Evolutionary conservation across 495 filamentous ascomycete species (phyloP).

Genomic region (Trichoderma reesei): DNA sequence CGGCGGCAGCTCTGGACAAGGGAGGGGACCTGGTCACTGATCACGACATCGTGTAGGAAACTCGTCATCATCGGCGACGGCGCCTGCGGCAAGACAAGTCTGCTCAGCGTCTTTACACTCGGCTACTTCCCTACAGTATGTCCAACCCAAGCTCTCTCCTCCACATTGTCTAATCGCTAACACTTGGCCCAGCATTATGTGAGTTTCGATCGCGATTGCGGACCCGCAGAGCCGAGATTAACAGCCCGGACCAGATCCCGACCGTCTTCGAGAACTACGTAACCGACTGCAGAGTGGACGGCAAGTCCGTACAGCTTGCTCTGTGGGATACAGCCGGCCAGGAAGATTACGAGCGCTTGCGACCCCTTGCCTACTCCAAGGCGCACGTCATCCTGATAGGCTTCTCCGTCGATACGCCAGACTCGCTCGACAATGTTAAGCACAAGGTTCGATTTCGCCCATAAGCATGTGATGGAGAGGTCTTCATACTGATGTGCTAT

Average conservation of each 20-base stretch:
- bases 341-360: constrained; percentile 94
- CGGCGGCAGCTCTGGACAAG: not conserved
- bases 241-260: constrained; percentile 57
- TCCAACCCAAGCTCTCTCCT: constrained; percentile 16
- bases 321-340: constrained; percentile 99
- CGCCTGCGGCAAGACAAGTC: constrained; percentile 96
- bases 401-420: constrained; percentile 89
- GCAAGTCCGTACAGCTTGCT: constrained; percentile 93
- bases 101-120: constrained; percentile 95
- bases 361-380: constrained; percentile 92
- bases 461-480: not conserved
- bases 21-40: constrained; percentile 15
- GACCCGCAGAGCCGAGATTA: constrained; percentile 9
- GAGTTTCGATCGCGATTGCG: constrained; percentile 26
- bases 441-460: constrained; percentile 59
- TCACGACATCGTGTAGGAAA: constrained; percentile 54
- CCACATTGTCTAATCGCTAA: constrained; percentile 12
- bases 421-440: constrained; percentile 96
- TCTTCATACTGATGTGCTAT: constrained; percentile 7
- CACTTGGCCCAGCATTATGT: constrained; percentile 54
- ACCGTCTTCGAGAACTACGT: constrained; percentile 99
- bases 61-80: constrained; percentile 98
- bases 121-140: constrained; percentile 97
- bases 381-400: constrained; percentile 96
- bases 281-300: constrained; percentile 96